Evolutionary conservation across 2,329 filamentous ascomycete species (phyloP).

Genomic region (Dactylellina cionopaga): DNA sequence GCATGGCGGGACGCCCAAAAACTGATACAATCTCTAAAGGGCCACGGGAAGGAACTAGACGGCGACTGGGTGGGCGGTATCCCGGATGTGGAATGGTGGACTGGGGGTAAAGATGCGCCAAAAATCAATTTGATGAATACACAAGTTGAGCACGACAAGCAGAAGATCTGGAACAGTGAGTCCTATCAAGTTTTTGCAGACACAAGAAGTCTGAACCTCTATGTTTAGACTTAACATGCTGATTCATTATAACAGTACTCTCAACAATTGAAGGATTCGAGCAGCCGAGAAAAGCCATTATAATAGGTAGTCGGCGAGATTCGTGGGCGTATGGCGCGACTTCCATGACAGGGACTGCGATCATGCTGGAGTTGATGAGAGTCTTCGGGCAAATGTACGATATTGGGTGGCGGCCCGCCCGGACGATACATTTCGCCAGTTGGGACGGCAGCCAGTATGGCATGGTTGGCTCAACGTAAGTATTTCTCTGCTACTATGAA

Average conservation of each 20-base stretch:
- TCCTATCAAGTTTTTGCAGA: background rate
- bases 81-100: conserved; percentile 84
- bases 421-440: conserved; percentile 96
- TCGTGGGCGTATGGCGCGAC: conserved; percentile 91
- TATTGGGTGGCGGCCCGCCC: conserved; percentile 86
- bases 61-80: conserved; percentile 80
- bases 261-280: conserved; percentile 86
- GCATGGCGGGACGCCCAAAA: conserved; percentile 87
- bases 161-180: conserved; percentile 83
- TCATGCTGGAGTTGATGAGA: conserved; percentile 87
- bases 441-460: conserved; percentile 98
- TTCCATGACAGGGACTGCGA: conserved; percentile 85
- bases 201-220: background rate
- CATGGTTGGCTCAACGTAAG: conserved; percentile 81
- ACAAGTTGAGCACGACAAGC: conserved; percentile 82
- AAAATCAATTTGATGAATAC: conserved; percentile 83
- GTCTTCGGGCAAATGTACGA: conserved; percentile 81
- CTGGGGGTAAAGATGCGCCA: conserved; percentile 74
- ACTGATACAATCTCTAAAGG: conserved; percentile 78
- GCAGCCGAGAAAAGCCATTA: conserved; percentile 81
- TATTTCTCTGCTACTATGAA: conserved; percentile 1
- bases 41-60: conserved; percentile 75
- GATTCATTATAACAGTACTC: conserved; percentile 68
- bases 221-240: background rate
- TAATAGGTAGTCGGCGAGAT: conserved; percentile 93